Base-by-base conservation (phyloP, 768 basidiomycete species). In the Gelatoporia subvermispora region DNA sequence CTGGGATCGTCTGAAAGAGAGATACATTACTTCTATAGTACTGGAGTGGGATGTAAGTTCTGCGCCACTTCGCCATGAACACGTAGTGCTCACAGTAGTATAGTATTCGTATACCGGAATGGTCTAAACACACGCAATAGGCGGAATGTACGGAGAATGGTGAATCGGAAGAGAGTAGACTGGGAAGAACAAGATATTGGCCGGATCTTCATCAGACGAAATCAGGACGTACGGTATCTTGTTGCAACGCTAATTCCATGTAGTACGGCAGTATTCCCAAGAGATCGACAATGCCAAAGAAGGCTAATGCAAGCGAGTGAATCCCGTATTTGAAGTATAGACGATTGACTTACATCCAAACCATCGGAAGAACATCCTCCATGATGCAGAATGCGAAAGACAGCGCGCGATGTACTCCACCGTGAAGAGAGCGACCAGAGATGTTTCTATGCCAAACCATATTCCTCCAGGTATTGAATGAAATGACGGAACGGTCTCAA, bases 21-120 rank as follows among this genome's bases (percentile, higher is more conserved):
- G 76, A 63, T 87, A 92, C 93, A 95, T 96, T 58, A 91, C 89
- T 71, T 92, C 88, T 42, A 91, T 91, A 0, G 89, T 91, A 40
- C 88, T 89, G 47, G 10, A 17, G 40, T 10, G 9, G 38, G 23
- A 15, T 13, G 49, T 5, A 21, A 28, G 35, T 17, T 9, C 7
- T 22, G 35, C 35, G n/a, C n/a, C n/a, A n/a, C 3, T 17, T 20
- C 45, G 16, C 13, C 22, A 35, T 3, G 10, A 28, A 36, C 8
- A 21, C 16, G 18, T 11, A 3, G 25, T 41, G 74, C 88, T 48
- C 64, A 90, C 82, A 91, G 67, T n/a, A 92, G 74, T 48, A 91
- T 82, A 15, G 85, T 88, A 56, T 83, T 82, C 53, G 84, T 89
- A 59, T 91, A 84, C 48, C 84, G 79, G 75, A 95, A 95, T 0